Percentiles rank a stretch among this genome's conserved stretches.
phyloP scores from a whole-genome alignment of 306 rosid genomes.

The Vicia villosa region DNA sequence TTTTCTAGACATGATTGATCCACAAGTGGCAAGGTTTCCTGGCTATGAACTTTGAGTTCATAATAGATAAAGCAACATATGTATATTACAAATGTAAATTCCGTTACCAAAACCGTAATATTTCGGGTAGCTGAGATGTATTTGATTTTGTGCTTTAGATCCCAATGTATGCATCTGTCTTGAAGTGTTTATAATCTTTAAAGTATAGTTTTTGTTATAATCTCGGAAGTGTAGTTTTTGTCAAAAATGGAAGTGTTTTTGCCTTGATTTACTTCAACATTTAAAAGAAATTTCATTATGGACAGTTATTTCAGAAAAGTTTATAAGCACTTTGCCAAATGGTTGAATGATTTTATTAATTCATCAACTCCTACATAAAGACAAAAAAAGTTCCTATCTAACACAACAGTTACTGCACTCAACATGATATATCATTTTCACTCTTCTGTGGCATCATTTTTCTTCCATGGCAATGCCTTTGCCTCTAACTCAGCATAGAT shows the following conservation, averaged over 20 bases:
- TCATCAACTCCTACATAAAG: constrained; percentile 43
- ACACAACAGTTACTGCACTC: constrained; percentile 32
- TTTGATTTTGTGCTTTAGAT: neutral
- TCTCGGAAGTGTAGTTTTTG: no score
- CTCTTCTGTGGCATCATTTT: constrained; percentile 32
- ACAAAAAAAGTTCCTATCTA: constrained; percentile 45
- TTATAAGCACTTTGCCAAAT: constrained; percentile 37
- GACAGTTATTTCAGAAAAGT: constrained; percentile 21
- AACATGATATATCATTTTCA: constrained; percentile 23
- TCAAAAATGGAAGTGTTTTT: no score
- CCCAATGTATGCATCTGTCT: neutral
- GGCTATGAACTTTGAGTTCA: constrained; percentile 63
- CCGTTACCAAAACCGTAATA: neutral
- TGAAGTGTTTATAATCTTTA: neutral
- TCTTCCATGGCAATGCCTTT: constrained; percentile 23
- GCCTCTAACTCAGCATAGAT: constrained; percentile 8
- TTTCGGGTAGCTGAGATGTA: constrained; percentile 10
- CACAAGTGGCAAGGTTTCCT: constrained; percentile 67
- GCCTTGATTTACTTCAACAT: neutral
- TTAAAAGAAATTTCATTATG: constrained; percentile 15
- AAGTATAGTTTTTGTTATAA: no score
- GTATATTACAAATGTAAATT: neutral
- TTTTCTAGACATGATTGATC: constrained; percentile 73
- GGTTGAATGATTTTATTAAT: constrained; percentile 53
- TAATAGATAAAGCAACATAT: constrained; percentile 4